A percentile compares a stretch with the other conserved stretches of the same genome.
phyloP scores from a whole-genome alignment of 129 eudicot species.

The Kitagawia praeruptora region DNA sequence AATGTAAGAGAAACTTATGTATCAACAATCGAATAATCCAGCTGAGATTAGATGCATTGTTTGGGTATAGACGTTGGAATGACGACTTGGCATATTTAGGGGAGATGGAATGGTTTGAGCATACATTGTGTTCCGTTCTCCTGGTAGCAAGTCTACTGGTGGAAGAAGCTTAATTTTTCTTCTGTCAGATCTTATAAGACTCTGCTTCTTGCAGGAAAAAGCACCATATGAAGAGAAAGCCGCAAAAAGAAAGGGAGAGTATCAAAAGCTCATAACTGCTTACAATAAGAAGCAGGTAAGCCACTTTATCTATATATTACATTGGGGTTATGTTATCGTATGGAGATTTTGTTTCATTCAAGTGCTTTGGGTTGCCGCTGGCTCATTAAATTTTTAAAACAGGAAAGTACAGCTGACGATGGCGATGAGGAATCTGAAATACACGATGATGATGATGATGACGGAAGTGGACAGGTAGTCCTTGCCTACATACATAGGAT shows the following conservation, averaged over 20 bases:
- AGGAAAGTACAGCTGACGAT: conserved; percentile 59
- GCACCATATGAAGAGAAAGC: conserved; percentile 95
- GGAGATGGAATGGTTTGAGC: background rate
- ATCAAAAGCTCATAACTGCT: conserved; percentile 66
- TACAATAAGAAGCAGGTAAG: conserved; percentile 84
- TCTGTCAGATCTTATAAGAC: background rate
- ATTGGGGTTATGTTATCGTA: background rate
- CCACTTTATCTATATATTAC: background rate
- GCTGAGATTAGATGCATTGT: background rate
- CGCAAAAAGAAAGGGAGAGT: conserved; percentile 72
- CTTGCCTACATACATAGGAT: background rate
- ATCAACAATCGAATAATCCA: background rate
- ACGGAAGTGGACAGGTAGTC: conserved; percentile 73
- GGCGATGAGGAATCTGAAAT: conserved; percentile 86
- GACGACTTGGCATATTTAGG: background rate
- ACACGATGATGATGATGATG: conserved; percentile 22
- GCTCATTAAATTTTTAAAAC: background rate
- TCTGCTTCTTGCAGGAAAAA: conserved; percentile 57
- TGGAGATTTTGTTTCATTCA: conserved; percentile 1
- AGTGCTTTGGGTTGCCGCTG: background rate
- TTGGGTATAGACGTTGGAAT: background rate
- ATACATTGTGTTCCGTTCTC: background rate
- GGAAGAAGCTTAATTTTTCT: background rate
- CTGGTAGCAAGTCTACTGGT: background rate
- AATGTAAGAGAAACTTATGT: background rate